Percentiles rank a stretch among this genome's conserved stretches.
phyloP scores from a whole-genome alignment of 768 basidiomycete species.

The Lactarius akahatsu region DNA sequence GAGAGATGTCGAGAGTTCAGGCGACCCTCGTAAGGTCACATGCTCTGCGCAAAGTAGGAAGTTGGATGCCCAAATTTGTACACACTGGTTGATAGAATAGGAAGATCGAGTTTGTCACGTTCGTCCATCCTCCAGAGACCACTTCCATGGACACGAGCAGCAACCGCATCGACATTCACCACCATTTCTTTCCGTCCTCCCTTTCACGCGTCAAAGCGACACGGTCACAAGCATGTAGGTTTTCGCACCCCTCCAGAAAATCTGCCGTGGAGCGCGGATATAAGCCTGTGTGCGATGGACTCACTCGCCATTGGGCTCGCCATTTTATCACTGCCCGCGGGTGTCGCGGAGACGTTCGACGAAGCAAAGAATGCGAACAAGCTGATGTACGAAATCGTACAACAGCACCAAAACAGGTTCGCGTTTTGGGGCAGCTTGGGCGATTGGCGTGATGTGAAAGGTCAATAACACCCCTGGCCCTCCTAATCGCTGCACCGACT shows the following conservation, averaged over 20 bases:
- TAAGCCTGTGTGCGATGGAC: slow-evolving; percentile 66
- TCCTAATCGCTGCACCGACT: too few relatives aligned
- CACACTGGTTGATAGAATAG: background rate
- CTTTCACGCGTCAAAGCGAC: slow-evolving; percentile 44
- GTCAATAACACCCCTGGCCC: slow-evolving; percentile 35
- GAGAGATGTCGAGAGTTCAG: slow-evolving; percentile 63
- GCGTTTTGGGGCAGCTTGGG: slow-evolving; percentile 71
- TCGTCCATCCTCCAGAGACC: background rate
- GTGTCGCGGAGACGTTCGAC: slow-evolving; percentile 40
- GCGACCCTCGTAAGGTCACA: slow-evolving; percentile 26
- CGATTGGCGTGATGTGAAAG: slow-evolving; percentile 59
- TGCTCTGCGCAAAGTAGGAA: slow-evolving; percentile 11
- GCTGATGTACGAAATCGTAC: slow-evolving; percentile 48
- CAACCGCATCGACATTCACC: slow-evolving; percentile 63
- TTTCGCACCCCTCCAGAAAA: slow-evolving; percentile 64
- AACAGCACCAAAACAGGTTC: slow-evolving; percentile 53
- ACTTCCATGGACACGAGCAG: background rate
- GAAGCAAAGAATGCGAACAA: slow-evolving; percentile 49
- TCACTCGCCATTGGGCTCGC: slow-evolving; percentile 53
- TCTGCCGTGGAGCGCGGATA: slow-evolving; percentile 61
- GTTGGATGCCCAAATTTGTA: slow-evolving; percentile 25
- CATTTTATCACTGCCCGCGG: slow-evolving; percentile 66
- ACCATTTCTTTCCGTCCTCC: slow-evolving; percentile 65
- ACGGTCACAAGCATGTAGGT: slow-evolving; percentile 48
- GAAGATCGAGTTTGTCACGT: background rate